These are phyloP conservation scores for Aspergillus panamensis DNA, from an alignment of 495 filamentous ascomycete species.

Conservation along the genomic window DNA sequence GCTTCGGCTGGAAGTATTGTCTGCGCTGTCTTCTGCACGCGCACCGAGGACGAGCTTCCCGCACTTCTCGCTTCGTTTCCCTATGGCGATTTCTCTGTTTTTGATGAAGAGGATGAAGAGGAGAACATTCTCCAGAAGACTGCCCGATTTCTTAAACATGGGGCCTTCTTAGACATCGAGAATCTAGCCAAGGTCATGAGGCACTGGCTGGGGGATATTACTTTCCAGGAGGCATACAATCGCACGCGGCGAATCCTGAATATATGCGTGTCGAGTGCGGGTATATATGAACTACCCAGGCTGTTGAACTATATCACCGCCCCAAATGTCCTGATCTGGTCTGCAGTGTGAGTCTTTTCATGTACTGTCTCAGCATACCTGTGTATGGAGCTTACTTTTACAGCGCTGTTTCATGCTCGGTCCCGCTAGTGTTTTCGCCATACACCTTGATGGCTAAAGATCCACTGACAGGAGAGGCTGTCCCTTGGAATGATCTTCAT, in stretches of 20 bases:
- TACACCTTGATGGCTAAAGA: constrained; percentile 80
- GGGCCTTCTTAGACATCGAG: constrained; percentile 77
- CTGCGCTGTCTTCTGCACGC: constrained; percentile 77
- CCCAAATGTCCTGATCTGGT: constrained; percentile 94
- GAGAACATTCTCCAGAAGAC: constrained; percentile 66
- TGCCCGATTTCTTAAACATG: constrained; percentile 73
- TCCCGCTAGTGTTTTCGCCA: constrained; percentile 80
- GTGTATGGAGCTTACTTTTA: constrained; percentile 22
- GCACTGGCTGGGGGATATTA: constrained; percentile 75
- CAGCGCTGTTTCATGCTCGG: constrained; percentile 85
- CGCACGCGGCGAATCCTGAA: constrained; percentile 85
- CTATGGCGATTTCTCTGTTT: constrained; percentile 79
- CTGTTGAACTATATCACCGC: constrained; percentile 91
- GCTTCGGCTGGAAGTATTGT: constrained; percentile 95
- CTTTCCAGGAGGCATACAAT: constrained; percentile 94
- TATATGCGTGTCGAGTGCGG: constrained; percentile 85
- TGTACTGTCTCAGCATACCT: background rate
- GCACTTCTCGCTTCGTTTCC: constrained; percentile 67
- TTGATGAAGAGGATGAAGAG: constrained; percentile 67
- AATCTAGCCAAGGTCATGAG: constrained; percentile 80
- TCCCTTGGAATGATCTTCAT: constrained; percentile 79
- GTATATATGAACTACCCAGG: constrained; percentile 79
- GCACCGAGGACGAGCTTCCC: constrained; percentile 81
- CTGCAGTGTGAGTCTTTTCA: constrained; percentile 66
- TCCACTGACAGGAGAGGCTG: constrained; percentile 69